Evolutionary conservation across 176 grass and related monocot genomes (phyloP).

Genomic region (Hordeum vulgare): DNA sequence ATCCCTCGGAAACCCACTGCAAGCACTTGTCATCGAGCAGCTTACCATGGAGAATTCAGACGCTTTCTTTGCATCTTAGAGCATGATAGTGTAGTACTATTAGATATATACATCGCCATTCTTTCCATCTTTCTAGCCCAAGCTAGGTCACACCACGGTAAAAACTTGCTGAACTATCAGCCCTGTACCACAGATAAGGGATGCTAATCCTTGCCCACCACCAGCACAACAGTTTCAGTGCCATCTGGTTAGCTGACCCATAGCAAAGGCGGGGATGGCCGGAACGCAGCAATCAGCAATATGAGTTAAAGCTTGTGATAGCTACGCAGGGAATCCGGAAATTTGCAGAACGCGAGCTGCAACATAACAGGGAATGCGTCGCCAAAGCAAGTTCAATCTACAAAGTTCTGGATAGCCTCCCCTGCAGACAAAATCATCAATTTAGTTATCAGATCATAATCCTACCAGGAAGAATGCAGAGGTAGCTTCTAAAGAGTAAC

Average conservation of each 20-base stretch:
- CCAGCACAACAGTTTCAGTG: background rate
- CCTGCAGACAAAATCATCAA: conserved; percentile 17
- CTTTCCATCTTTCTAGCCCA: background rate
- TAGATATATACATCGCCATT: background rate
- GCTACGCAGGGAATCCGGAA: background rate
- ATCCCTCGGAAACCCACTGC: too few relatives aligned
- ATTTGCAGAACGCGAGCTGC: background rate
- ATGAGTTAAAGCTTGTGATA: background rate
- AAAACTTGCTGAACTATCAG: background rate
- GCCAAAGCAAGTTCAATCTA: conserved; percentile 1
- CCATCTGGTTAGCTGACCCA: background rate
- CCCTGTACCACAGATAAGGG: background rate
- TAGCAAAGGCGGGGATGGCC: background rate
- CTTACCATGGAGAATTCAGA: too few relatives aligned
- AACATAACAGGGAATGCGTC: background rate
- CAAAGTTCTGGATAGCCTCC: conserved; percentile 23
- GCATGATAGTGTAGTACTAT: background rate
- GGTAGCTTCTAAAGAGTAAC: background rate
- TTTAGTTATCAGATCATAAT: background rate
- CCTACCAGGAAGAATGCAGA: background rate
- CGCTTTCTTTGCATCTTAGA: background rate
- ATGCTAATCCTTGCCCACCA: background rate
- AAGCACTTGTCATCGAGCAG: too few relatives aligned
- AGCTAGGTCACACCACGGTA: too few relatives aligned
- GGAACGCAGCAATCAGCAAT: background rate